phyloP scores from a whole-genome alignment of 1,284 basidiomycete species.

The Tremellales sp. region DNA sequence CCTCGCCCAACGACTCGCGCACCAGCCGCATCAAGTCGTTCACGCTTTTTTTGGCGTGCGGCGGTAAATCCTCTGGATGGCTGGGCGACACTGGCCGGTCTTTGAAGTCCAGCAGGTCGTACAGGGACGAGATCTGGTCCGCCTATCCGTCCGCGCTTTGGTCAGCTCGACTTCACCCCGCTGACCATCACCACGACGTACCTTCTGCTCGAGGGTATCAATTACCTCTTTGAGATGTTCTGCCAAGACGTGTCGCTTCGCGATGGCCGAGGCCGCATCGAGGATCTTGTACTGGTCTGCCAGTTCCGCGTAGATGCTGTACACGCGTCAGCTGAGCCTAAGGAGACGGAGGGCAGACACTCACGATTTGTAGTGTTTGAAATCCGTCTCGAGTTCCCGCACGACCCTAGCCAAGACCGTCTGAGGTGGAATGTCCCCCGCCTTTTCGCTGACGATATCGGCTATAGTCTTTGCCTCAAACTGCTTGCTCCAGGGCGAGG shows the following conservation, averaged over 20 bases:
- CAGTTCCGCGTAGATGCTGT: constrained; percentile 77
- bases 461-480: background rate
- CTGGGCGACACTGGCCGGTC: constrained; percentile 50
- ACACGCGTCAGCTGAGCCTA: background rate
- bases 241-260: constrained; percentile 73
- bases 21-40: constrained; percentile 38
- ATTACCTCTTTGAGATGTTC: constrained; percentile 83
- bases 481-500: background rate
- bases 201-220: constrained; percentile 81
- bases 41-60: constrained; percentile 23
- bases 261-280: constrained; percentile 72
- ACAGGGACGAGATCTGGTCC: constrained; percentile 79
- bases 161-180: background rate
- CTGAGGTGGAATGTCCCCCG: constrained; percentile 64
- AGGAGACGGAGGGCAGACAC: constrained; percentile 18
- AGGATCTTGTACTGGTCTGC: constrained; percentile 85
- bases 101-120: constrained; percentile 68
- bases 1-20: constrained; percentile 33
- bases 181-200: constrained; percentile 35
- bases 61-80: constrained; percentile 2
- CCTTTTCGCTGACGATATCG: constrained; percentile 41
- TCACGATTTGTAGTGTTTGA: constrained; percentile 81
- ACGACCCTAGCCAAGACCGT: constrained; percentile 74
- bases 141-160: constrained; percentile 55
- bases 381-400: constrained; percentile 82